Conservation (phyloP, 1,284 basidiomycete species). For the Pseudomicrostroma phylloplanum region DNA sequence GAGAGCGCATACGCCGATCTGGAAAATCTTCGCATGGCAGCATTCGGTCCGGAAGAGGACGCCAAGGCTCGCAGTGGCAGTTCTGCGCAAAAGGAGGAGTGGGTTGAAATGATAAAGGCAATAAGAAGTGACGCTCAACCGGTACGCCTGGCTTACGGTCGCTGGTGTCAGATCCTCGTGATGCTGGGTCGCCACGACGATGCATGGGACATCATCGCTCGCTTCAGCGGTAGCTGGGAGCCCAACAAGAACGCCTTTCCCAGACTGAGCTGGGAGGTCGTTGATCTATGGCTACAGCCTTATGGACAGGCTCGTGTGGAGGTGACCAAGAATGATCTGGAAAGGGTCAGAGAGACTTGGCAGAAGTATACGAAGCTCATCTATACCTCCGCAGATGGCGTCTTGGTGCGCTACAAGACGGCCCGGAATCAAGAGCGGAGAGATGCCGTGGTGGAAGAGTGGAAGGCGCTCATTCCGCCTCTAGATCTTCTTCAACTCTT, state of each 20-base stretch:
- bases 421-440: not conserved
- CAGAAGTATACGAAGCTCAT: not conserved
- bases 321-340: not conserved
- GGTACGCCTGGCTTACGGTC: no score
- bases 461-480: not conserved
- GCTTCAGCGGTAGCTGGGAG: conserved; percentile 5
- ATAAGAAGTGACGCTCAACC: no score
- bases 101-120: no score
- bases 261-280: not conserved
- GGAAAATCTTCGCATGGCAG: not conserved
- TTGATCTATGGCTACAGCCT: not conserved
- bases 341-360: not conserved
- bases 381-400: not conserved
- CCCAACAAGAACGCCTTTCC: not conserved
- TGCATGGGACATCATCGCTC: not conserved
- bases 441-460: conserved; percentile 1
- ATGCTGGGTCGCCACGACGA: no score
- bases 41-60: no score
- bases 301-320: not conserved
- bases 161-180: no score
- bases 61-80: no score
- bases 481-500: no score
- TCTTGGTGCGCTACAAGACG: not conserved
- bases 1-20: not conserved
- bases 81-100: no score